Evolutionary conservation across 192 early-diverging fungal species (phyloP).

Genomic region (Paraglomus brasilianum): DNA sequence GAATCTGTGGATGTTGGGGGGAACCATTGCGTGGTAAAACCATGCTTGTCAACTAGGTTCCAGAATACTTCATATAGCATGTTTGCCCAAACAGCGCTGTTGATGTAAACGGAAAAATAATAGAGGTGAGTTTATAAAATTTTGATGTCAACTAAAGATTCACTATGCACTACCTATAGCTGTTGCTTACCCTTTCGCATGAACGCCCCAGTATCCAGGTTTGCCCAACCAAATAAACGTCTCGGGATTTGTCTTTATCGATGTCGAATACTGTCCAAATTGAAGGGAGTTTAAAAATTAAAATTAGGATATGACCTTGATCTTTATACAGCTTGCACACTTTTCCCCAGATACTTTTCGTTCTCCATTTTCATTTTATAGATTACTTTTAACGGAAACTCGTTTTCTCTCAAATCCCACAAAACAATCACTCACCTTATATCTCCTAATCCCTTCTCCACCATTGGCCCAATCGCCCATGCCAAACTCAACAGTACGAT

Average conservation of each 20-base stretch:
- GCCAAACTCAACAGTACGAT: conserved; percentile 58
- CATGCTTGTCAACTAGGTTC: conserved; percentile 61
- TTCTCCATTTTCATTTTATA: too few relatives aligned
- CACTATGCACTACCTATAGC: too few relatives aligned
- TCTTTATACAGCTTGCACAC: too few relatives aligned
- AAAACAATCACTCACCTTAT: conserved; percentile 40
- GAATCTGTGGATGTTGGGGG: conserved; percentile 31
- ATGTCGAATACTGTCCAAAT: conserved; percentile 69
- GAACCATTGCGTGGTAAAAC: conserved; percentile 60
- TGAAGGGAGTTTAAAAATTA: too few relatives aligned
- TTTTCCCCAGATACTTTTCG: too few relatives aligned
- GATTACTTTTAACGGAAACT: too few relatives aligned
- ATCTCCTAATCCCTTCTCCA: conserved; percentile 85
- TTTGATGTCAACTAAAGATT: too few relatives aligned
- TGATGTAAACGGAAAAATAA: not conserved
- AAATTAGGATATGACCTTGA: too few relatives aligned
- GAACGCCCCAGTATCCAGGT: conserved; percentile 89
- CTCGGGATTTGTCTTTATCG: conserved; percentile 70
- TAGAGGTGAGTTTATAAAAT: not conserved
- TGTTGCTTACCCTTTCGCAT: conserved; percentile 73
- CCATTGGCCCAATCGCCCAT: conserved; percentile 85
- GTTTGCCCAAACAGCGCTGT: conserved; percentile 78
- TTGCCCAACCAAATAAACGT: conserved; percentile 75
- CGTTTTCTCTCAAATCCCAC: too few relatives aligned
- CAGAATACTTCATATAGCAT: conserved; percentile 88